Conservation (phyloP, 306 rosid species). For the Citrullus mucosospermus region DNA sequence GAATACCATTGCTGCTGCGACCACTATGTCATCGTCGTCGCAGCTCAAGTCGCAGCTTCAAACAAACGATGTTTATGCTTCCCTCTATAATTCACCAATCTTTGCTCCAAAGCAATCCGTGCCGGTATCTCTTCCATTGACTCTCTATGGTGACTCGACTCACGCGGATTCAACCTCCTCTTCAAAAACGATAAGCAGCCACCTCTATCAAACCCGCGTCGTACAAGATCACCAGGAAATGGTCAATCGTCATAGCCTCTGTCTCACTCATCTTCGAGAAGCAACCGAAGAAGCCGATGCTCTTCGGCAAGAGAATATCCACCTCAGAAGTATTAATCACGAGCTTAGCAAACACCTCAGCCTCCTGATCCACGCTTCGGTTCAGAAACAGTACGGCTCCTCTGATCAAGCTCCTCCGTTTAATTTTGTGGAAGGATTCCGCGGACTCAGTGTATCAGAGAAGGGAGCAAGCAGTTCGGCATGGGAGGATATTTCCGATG, state of each 20-base stretch:
- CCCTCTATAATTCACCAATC: conserved; percentile 32
- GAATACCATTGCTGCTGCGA: conserved; percentile 18
- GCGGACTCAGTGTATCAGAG: background rate
- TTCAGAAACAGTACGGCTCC: conserved; percentile 19
- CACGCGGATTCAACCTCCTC: background rate
- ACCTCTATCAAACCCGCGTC: conserved; percentile 23
- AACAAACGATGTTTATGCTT: conserved; percentile 16
- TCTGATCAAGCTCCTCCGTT: conserved; percentile 11
- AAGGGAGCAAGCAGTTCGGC: conserved; percentile 9
- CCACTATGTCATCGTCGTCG: conserved; percentile 15
- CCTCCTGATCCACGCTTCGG: conserved; percentile 45
- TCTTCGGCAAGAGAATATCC: conserved; percentile 57
- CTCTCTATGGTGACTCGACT: conserved; percentile 13
- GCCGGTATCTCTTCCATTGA: conserved; percentile 7
- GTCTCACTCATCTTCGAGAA: conserved; percentile 55
- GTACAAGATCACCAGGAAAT: conserved; percentile 78
- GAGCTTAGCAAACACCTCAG: conserved; percentile 64
- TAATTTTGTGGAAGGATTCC: conserved; percentile 8
- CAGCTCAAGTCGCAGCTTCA: conserved; percentile 20
- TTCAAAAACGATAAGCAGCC: conserved; percentile 9
- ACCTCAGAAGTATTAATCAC: conserved; percentile 45
- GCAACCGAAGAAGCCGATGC: conserved; percentile 54
- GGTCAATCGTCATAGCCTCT: conserved; percentile 77
- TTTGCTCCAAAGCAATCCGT: conserved; percentile 25
- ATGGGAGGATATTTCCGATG: conserved; percentile 28